Evolutionary conservation across 1,139 yeast genomes (phyloP).

Genomic region (Magnusiomyces sp.): DNA sequence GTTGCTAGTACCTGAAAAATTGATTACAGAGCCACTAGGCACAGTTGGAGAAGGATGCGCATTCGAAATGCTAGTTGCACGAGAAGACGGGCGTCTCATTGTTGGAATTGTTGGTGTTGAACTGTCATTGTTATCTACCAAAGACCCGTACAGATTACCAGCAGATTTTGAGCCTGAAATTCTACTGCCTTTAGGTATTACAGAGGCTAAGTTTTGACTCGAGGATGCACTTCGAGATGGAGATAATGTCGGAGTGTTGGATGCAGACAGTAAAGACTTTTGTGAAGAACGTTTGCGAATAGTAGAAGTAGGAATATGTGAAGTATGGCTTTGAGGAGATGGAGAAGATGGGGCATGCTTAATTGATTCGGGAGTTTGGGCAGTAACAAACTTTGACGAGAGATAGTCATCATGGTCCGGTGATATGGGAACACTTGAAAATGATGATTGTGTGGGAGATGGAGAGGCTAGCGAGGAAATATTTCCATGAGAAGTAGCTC

Average conservation of each 20-base stretch:
- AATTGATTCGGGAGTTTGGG: constrained; percentile 2
- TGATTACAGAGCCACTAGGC: neutral
- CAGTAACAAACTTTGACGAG: constrained; percentile 6
- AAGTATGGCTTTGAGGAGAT: constrained; percentile 1
- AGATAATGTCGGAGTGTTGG: too few relatives aligned
- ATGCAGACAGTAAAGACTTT: neutral
- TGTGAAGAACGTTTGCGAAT: neutral
- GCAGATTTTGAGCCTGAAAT: too few relatives aligned
- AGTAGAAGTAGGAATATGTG: neutral
- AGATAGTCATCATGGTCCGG: constrained; percentile 1
- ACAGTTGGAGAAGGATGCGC: neutral
- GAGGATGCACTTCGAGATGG: too few relatives aligned
- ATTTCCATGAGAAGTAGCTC: constrained; percentile 4
- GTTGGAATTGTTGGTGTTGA: neutral
- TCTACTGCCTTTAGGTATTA: too few relatives aligned
- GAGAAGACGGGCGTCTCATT: neutral
- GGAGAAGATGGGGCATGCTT: constrained; percentile 1
- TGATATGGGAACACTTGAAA: constrained; percentile 3
- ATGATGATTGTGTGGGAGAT: constrained; percentile 2
- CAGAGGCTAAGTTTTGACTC: too few relatives aligned
- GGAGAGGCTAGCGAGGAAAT: constrained; percentile 4
- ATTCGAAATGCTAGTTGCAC: neutral
- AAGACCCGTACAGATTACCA: too few relatives aligned
- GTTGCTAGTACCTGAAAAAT: constrained; percentile 10
- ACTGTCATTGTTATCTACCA: too few relatives aligned